These are phyloP conservation scores for Codiaeum variegatum DNA, from an alignment of 441 rosid species.

Conservation along the genomic window DNA sequence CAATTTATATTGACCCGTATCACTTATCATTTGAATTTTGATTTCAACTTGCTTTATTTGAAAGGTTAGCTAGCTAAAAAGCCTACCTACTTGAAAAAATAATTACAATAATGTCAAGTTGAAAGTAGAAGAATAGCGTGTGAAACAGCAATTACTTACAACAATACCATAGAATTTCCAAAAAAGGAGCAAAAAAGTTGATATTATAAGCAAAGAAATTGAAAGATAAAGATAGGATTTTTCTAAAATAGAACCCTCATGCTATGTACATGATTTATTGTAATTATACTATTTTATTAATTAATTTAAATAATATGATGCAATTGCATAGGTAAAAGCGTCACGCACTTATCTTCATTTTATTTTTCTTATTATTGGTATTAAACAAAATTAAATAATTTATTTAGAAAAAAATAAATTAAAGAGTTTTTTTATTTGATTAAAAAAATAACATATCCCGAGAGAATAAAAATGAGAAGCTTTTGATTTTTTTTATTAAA, in stretches of 20 bases:
- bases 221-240: neutral
- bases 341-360: neutral
- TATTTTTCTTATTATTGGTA: neutral
- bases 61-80: no score
- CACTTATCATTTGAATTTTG: no score
- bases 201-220: neutral
- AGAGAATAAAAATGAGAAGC: constrained; percentile 7
- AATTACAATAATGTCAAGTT: neutral
- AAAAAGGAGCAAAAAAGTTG: neutral
- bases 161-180: neutral
- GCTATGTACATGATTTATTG: constrained; percentile 38
- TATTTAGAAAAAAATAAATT: no score
- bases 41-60: no score
- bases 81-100: no score
- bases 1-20: no score
- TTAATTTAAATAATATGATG: no score
- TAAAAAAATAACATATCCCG: neutral
- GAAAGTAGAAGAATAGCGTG: neutral
- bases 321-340: constrained; percentile 8
- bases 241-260: constrained; percentile 23
- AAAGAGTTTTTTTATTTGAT: no score
- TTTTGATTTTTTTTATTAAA: neutral
- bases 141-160: neutral
- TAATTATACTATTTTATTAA: neutral
- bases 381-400: no score